Conservation (phyloP, 1,284 basidiomycete species). For the Gymnopus androsaceus region DNA sequence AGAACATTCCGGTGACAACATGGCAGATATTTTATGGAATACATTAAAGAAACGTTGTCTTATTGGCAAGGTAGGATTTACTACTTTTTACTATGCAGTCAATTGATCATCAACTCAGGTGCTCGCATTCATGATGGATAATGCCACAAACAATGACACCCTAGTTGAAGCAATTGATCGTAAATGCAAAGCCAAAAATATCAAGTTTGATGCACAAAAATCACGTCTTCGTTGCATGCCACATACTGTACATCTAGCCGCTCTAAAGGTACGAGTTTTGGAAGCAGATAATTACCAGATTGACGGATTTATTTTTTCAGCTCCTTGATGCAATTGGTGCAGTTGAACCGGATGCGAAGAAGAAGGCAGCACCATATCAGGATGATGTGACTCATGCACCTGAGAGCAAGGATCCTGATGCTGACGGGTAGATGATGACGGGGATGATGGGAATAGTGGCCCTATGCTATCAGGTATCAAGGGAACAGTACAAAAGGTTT, state of each 20-base stretch:
- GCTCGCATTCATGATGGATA: too few relatives aligned
- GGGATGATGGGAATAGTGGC: too few relatives aligned
- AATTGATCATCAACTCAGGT: conserved; percentile 10
- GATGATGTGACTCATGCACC: not conserved
- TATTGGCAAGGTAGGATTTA: not conserved
- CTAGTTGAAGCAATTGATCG: conserved; percentile 1
- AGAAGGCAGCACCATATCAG: not conserved
- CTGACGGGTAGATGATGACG: too few relatives aligned
- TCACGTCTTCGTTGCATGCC: conserved; percentile 13
- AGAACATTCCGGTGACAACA: not conserved
- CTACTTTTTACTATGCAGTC: not conserved
- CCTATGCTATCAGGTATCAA: too few relatives aligned
- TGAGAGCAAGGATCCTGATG: not conserved
- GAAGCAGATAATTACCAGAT: not conserved
- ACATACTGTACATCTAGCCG: conserved; percentile 15
- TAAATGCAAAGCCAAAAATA: not conserved
- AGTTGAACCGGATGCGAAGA: not conserved
- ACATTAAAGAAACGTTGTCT: not conserved
- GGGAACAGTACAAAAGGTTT: too few relatives aligned
- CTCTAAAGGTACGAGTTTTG: conserved; percentile 3
- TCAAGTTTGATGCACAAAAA: conserved; percentile 1
- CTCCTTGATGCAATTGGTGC: not conserved
- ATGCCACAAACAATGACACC: too few relatives aligned
- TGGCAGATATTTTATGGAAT: not conserved
- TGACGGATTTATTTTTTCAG: not conserved